Evolutionary conservation across 169 alveolate genomes (phyloP), one percentile per base, ranked within the genome.

Genomic region (Plasmodium cynomolgi): DNA sequence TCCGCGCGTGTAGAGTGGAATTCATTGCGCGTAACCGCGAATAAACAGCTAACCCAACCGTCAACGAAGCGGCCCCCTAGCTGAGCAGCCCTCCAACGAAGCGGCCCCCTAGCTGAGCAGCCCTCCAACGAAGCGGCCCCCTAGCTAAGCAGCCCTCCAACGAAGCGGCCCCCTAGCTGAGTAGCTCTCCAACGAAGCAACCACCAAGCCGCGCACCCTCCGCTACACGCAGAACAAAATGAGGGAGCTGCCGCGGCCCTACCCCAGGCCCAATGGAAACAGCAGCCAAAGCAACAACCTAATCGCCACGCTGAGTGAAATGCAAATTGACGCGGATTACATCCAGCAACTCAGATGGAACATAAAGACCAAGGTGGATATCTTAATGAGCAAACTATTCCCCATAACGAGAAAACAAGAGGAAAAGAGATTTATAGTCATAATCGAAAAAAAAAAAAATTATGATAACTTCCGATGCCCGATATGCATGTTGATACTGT

Each of bases 401-500:
- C 92, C 92, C 31, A 29, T 72, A 20, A 73, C 75, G 26, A 54
- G 11, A 41, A 84, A 54, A 71, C 33, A 33, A 56, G 92, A 84
- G n/a, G 83, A 84, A 29, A 84, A 84, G 34, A 44, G 92, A 84
- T 84, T 84, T 72, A 56, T 54, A 37, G 92, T 84, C 0, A 71
- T 84, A 23, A 84, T 84, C 9, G 92, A 84, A 47, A 84, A 84
- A 41, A 84, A 84, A 39, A 84, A 84, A 44, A 84, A 84, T 84
- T 84, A 84, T 39, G 92, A 84, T 41, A 68, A 84, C 29, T 84
- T 84, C 39, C 84, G 92, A 20, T 84, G 92, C 34, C 92, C 92
- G 2, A 94, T 94, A 39, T 94, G 96, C 73, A 91, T 94, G 96
- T 84, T 91, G 84, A 83, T 94, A 73, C 47, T 94, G 26, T 85